Evolutionary conservation across 371 early-diverging fungal genomes (phyloP).

Genomic region (Capillidium heterosporum): DNA sequence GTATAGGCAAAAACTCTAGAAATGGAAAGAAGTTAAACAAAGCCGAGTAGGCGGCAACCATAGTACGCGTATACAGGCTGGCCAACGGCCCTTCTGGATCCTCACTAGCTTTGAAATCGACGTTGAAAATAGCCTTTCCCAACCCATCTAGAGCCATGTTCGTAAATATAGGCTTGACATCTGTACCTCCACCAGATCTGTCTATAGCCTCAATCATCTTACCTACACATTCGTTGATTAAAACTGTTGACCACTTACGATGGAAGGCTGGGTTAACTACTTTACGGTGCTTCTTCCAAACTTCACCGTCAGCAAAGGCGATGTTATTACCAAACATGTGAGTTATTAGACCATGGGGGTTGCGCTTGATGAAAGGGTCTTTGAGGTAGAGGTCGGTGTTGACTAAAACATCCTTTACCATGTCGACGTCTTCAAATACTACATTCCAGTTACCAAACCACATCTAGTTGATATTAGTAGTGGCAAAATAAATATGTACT

Average conservation of each 20-base stretch:
- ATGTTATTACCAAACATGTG: background rate
- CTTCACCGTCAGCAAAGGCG: background rate
- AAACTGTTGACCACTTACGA: slow-evolving; percentile 12
- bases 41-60: background rate
- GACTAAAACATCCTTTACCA: background rate
- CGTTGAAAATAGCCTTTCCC: slow-evolving; percentile 2
- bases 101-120: slow-evolving; percentile 3
- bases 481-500: too few relatives aligned
- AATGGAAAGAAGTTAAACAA: too few relatives aligned
- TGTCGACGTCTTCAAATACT: background rate
- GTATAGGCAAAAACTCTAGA: slow-evolving; percentile 9
- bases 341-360: background rate
- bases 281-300: slow-evolving; percentile 12
- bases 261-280: slow-evolving; percentile 20
- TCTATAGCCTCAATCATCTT: background rate
- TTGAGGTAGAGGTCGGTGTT: background rate
- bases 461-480: background rate
- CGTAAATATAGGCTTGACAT: background rate
- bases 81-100: slow-evolving; percentile 1
- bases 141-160: slow-evolving; percentile 3
- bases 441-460: background rate
- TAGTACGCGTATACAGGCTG: background rate
- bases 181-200: too few relatives aligned
- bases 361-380: background rate
- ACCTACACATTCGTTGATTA: slow-evolving; percentile 11